Evolutionary conservation across 192 early-diverging fungal genomes (phyloP), one percentile per base, ranked within the genome.

Genomic region (Linnemannia zychae): DNA sequence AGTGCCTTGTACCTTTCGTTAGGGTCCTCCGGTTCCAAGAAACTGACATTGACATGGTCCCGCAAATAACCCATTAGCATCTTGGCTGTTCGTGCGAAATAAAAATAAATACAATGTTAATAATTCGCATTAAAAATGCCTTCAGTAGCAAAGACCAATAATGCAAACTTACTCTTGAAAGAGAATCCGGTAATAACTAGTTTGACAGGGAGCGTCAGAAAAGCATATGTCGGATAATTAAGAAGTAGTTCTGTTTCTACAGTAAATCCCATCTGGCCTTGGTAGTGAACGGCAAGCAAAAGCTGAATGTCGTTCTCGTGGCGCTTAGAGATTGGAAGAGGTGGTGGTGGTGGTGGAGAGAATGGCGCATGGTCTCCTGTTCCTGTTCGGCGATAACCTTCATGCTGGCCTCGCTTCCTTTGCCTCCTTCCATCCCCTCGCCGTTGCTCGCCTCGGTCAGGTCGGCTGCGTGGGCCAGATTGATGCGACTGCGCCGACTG

Each of bases 211-310:
- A 97, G 74, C 18, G 91, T 92, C 88, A 94, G 89, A 82, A 97
- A 96, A 70, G 92, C 91, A 72, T 91, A 80, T 12, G 92, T 93
- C 13, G 95, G 94, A 82, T 97, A 95, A 81, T 96, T 95, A 79
- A 97, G 91, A 24, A 92, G 87, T 33, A 97, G 71, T 77, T 94
- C 92, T 1, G 94, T 96, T 20, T 88, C 67, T 1, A 97, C 77
- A 18, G 92, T 91, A 83, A 95, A 90, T 6, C 89, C 87, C 93
- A 97, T 94, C 73, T 95, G 90, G 28, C 96, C 95, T 50, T 91
- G 89, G 74, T 96, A 96, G n/a, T 88, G 75, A 1, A 96, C 86
- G 20, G 82, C 72, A 46, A 95, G 79, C 15, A 89, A 81, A 11
- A 95, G 65, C 84, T 97, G 96, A 81, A 94, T 90, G 80, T 94